A percentile compares a stretch with the other conserved stretches of the same genome.
These are phyloP conservation scores for Floccularia luteovirens DNA, from an alignment of 768 basidiomycete species.

Conservation along the genomic window DNA sequence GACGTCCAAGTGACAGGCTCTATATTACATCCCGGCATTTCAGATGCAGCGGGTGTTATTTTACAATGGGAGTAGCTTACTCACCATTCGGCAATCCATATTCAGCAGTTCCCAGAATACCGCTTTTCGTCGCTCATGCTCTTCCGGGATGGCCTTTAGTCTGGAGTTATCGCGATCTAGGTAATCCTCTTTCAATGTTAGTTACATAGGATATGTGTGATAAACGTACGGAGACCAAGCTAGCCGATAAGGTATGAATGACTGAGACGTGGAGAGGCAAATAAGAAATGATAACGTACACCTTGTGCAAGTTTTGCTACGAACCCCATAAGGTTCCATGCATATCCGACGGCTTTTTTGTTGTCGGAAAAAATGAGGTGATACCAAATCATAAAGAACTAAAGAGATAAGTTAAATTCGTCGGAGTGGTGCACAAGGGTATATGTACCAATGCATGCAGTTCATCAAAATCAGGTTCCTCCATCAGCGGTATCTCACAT, in stretches of 20 bases:
- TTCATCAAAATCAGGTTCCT: constrained; percentile 68
- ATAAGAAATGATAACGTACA: constrained; percentile 30
- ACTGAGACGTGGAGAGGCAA: neutral
- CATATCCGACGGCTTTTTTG: constrained; percentile 63
- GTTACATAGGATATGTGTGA: constrained; percentile 8
- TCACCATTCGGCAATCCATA: constrained; percentile 62
- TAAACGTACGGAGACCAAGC: constrained; percentile 60
- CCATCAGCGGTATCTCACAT: constrained; percentile 69
- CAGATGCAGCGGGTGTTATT: neutral
- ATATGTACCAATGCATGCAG: constrained; percentile 52
- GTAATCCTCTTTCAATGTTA: constrained; percentile 8
- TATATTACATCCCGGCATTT: too few relatives aligned
- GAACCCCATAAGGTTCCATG: constrained; percentile 74
- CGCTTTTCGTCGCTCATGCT: constrained; percentile 58
- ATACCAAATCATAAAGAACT: constrained; percentile 70
- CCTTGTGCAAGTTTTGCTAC: constrained; percentile 67
- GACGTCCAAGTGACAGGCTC: constrained; percentile 66
- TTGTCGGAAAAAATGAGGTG: constrained; percentile 69
- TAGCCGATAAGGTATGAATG: constrained; percentile 17
- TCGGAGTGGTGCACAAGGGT: neutral
- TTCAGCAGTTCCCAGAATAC: constrained; percentile 73
- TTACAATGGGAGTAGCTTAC: neutral
- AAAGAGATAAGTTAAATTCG: neutral
- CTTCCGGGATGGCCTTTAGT: constrained; percentile 62
- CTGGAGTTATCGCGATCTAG: constrained; percentile 63